phyloP scores from a whole-genome alignment of 257 asterid species.

The Petunia axillaris region DNA sequence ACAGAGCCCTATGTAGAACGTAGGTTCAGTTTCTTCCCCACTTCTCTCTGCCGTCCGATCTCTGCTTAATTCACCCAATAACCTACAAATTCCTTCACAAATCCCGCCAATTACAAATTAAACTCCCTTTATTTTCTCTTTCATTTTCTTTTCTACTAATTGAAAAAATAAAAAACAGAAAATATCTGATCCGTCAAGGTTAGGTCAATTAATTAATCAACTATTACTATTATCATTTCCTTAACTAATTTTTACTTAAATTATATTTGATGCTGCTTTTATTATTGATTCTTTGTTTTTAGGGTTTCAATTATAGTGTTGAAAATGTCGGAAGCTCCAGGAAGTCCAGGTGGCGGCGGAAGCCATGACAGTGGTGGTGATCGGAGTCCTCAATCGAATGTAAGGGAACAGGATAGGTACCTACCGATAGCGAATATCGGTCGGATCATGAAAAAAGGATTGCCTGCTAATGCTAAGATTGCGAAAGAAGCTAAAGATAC shows the following conservation, averaged over 20 bases:
- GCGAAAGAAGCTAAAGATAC: slow-evolving; percentile 76
- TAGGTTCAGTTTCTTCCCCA: slow-evolving; percentile 19
- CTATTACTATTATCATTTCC: no score
- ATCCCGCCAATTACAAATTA: slow-evolving; percentile 20
- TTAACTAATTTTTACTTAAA: not conserved
- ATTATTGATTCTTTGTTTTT: not conserved
- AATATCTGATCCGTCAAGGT: slow-evolving; percentile 18
- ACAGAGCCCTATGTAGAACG: not conserved
- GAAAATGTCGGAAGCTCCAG: slow-evolving; percentile 42
- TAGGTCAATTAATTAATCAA: not conserved
- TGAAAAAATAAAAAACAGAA: not conserved
- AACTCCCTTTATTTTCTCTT: not conserved
- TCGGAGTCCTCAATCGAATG: slow-evolving; percentile 67
- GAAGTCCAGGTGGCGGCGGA: slow-evolving; percentile 55
- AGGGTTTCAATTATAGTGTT: slow-evolving; percentile 45
- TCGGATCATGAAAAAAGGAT: slow-evolving; percentile 74
- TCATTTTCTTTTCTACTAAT: not conserved
- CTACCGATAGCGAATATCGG: slow-evolving; percentile 77
- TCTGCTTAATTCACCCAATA: not conserved
- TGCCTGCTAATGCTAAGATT: slow-evolving; percentile 73
- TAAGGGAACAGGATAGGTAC: slow-evolving; percentile 71
- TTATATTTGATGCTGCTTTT: not conserved
- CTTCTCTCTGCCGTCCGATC: slow-evolving; percentile 23
- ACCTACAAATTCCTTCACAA: not conserved
- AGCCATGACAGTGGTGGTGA: slow-evolving; percentile 65